Base-by-base conservation (phyloP, 176 grass and related monocot species). In the Hsuehochloa calcarea region DNA sequence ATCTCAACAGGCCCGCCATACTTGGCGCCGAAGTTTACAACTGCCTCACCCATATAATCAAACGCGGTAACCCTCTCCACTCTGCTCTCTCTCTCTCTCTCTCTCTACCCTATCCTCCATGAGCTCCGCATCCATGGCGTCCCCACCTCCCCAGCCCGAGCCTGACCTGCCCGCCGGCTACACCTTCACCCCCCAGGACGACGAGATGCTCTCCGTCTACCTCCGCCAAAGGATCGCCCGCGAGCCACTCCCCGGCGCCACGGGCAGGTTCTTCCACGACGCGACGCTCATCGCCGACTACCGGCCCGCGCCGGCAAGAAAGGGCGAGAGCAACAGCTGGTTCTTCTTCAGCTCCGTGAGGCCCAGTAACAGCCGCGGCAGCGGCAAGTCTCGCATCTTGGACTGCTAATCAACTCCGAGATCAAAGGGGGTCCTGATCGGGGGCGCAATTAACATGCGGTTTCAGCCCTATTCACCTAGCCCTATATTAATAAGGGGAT, bases 301-400 rank as follows among this genome's bases (percentile, higher is more conserved):
- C 20, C 60, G 6, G 2, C 43, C 60, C 10, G 43, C 11, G 43
- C 41, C 60, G 41, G 60, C 16, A 44, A 49, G 19, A 44, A 65
- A 49, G 17, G 60, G 77, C 5, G 37, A 79, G 60, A 11, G 23
- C 41, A 1, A 27, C 2, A 34, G 41, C 0, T 65, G 77, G 77
- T 65, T 79, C 77, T 79, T 79, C 60, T 79, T 79, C 60, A 65
- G 16, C 26, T 15, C 3, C 17, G 26, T 65, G 1, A 65, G 25
- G 76, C 40, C 58, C 41, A 79, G 65, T 59, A 79, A 43, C 59
- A 20, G 15, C 59, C 44, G 5, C 16, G 76, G 45, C 59, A 4
- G 15, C 58, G 40, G 59, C 76, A 79, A 79, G 76, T 47, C 40
- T 9, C 76, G 76, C 2, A n/a, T n/a, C n/a, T n/a, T n/a, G n/a